Percentiles rank a stretch among this genome's conserved stretches.
These are phyloP conservation scores for Collybiopsis luxurians DNA, from an alignment of 768 basidiomycete genomes.

Conservation along the genomic window DNA sequence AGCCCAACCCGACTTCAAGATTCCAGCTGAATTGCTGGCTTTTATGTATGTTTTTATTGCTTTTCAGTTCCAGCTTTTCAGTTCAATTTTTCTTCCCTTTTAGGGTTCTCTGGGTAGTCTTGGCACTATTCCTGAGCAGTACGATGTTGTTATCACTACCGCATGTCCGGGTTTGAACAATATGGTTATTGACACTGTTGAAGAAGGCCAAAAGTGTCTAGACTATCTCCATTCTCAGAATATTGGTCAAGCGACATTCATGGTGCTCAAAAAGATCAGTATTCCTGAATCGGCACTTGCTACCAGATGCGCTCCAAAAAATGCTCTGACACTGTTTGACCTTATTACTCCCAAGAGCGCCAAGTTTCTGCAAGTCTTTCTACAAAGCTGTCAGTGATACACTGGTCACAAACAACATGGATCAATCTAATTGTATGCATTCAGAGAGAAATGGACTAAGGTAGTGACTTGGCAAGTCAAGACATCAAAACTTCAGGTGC, in stretches of 20 bases:
- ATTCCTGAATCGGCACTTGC: conserved; percentile 26
- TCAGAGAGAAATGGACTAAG: conserved; percentile 71
- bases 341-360: conserved; percentile 91
- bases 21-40: conserved; percentile 83
- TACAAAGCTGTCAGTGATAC: conserved; percentile 86
- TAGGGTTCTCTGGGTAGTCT: conserved; percentile 93
- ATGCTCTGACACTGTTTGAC: conserved; percentile 89
- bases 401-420: conserved; percentile 86
- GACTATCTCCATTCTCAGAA: conserved; percentile 88
- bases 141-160: conserved; percentile 93
- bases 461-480: conserved; percentile 95
- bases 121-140: conserved; percentile 94
- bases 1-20: conserved; percentile 75
- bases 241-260: conserved; percentile 89
- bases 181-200: conserved; percentile 89
- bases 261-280: conserved; percentile 83
- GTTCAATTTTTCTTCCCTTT: no score
- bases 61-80: no score
- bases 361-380: conserved; percentile 81
- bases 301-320: conserved; percentile 69
- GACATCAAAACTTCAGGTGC: conserved; percentile 94
- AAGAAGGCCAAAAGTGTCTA: conserved; percentile 90
- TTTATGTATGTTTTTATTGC: conserved; percentile 66
- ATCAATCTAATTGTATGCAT: conserved; percentile 93
- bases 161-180: conserved; percentile 83